phyloP scores from a whole-genome alignment of 768 basidiomycete genomes.

The Kwoniella dendrophila region DNA sequence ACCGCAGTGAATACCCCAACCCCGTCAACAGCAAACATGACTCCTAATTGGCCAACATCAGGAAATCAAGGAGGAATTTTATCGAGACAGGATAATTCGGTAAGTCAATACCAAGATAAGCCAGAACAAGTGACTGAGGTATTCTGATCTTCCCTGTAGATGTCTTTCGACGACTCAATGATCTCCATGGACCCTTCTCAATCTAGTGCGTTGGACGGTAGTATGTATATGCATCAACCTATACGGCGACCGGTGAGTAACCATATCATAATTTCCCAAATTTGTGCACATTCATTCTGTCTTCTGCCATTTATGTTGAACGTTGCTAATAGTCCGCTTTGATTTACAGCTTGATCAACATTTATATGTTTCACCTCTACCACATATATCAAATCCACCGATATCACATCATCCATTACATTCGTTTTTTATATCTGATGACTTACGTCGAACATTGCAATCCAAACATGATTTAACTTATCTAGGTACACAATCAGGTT shows the following conservation, averaged over 20 bases:
- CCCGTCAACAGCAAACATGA: neutral
- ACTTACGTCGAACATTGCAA: conserved; percentile 56
- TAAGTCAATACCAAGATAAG: neutral
- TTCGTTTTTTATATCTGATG: conserved; percentile 82
- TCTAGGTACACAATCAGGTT: conserved; percentile 18
- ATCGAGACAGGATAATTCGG: conserved; percentile 17
- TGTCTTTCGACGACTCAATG: conserved; percentile 19
- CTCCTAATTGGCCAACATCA: conserved; percentile 18
- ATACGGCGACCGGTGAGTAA: conserved; percentile 67
- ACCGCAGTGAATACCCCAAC: too few relatives aligned
- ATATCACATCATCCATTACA: conserved; percentile 56
- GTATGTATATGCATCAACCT: conserved; percentile 50
- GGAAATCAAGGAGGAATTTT: conserved; percentile 17
- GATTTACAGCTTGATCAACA: conserved; percentile 79
- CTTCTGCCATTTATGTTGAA: conserved; percentile 3
- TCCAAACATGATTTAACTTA: conserved; percentile 53
- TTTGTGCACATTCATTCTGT: too few relatives aligned
- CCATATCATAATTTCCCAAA: conserved; percentile 18
- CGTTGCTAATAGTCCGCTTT: conserved; percentile 4
- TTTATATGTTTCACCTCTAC: conserved; percentile 75
- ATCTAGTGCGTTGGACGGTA: conserved; percentile 33
- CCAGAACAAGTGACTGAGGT: neutral
- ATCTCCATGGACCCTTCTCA: conserved; percentile 24
- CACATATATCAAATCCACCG: conserved; percentile 62
- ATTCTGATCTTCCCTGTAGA: conserved; percentile 9